Evolutionary conservation across 2,329 filamentous ascomycete genomes (phyloP), one percentile per base, ranked within the genome.

Genomic region (Botrytis fragariae): DNA sequence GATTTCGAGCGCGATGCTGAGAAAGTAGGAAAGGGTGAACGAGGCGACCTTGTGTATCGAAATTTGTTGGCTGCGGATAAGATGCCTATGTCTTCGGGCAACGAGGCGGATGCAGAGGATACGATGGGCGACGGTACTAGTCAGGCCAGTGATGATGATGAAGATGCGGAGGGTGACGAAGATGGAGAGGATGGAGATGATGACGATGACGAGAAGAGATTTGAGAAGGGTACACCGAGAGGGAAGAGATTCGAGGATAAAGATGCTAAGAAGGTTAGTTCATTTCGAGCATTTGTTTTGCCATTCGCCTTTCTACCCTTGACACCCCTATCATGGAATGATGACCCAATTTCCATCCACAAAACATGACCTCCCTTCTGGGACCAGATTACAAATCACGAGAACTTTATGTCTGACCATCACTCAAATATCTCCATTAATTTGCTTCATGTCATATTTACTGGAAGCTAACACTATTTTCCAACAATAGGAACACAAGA

Each of bases 241-340:
- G 95, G 95, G 1, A 94, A 94, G 82, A 89, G 92, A 75, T 95
- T 97, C 79, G 91, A 96, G 81, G 94, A 98, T 79, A 98, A 98
- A 83, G 94, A 97, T 20, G 89, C 89, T 74, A 98, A 98, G 82
- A 92, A 91, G 85, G 90, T 89, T 82, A 42, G 48, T 61, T 20
- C 39, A 25, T 62, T 59, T 32, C 44, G 22, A 76, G 72, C 25
- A 73, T 16, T 45, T 25, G 60, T n/a, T 32, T 69, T 32, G 37
- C 32, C 10, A 42, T 44, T 42, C 8, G 20, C 54, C 62, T 62
- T 18, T 73, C 35, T 75, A 61, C 25, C 22, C 59, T 80, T 80
- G 71, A 82, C 9, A 42, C 25, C n/a, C 37, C 79, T 75, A 22
- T 57, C 48, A 42, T 12, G 65, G 65, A 68, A 57, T 57, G 65